A percentile compares a stretch with the other conserved stretches of the same genome.
phyloP scores from a whole-genome alignment of 1,139 yeast genomes.

The Yamadazyma triangularis region DNA sequence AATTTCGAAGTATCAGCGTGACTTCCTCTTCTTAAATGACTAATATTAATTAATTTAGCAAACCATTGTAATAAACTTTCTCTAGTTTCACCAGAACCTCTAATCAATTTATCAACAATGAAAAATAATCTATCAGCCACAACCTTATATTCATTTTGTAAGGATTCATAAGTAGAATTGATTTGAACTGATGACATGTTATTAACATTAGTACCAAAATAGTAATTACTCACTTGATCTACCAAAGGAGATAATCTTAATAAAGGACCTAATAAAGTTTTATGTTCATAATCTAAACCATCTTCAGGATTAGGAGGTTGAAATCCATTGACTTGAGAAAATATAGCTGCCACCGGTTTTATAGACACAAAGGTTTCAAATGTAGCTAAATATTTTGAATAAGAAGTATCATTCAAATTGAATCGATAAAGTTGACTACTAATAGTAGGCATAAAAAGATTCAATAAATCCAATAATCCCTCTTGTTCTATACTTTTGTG shows the following conservation, averaged over 20 bases:
- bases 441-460: constrained; percentile 50
- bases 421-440: constrained; percentile 25
- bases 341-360: constrained; percentile 58
- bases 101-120: constrained; percentile 69
- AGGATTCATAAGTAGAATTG: constrained; percentile 46
- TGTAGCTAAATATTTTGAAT: constrained; percentile 48
- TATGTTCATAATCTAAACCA: constrained; percentile 49
- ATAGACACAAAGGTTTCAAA: constrained; percentile 58
- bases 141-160: constrained; percentile 57
- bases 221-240: constrained; percentile 37
- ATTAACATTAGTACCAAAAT: constrained; percentile 41
- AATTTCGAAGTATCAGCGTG: constrained; percentile 68
- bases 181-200: constrained; percentile 37
- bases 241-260: constrained; percentile 72
- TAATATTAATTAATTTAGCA: constrained; percentile 66
- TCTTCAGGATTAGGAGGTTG: constrained; percentile 40
- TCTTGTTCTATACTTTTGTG: constrained; percentile 64
- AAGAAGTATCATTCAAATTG: constrained; percentile 42
- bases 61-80: constrained; percentile 61
- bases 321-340: constrained; percentile 57
- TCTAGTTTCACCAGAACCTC: constrained; percentile 69
- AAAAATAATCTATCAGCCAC: constrained; percentile 58
- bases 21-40: constrained; percentile 84
- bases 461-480: constrained; percentile 53
- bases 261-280: constrained; percentile 73